Evolutionary conservation across 2,329 filamentous ascomycete genomes (phyloP).

Genomic region (Chalaropsis thielavioides): DNA sequence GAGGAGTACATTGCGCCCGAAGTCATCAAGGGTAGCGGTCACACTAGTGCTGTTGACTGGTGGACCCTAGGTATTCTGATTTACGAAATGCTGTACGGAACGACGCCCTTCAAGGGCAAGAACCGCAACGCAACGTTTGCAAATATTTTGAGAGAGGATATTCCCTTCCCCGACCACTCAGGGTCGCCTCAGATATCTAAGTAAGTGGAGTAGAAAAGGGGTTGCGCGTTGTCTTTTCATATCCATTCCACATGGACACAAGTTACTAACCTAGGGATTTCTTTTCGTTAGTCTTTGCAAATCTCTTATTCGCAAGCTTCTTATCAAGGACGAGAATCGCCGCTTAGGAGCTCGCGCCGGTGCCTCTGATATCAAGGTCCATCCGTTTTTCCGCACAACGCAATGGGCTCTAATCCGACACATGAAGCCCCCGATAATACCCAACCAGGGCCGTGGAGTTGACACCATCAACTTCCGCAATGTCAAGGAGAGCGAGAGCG

Average conservation of each 20-base stretch:
- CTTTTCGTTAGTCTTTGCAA: constrained; percentile 62
- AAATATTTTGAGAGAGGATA: constrained; percentile 90
- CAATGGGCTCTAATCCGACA: constrained; percentile 96
- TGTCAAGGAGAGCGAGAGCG: constrained; percentile 91
- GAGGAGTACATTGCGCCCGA: constrained; percentile 98
- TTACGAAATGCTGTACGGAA: constrained; percentile 98
- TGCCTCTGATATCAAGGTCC: constrained; percentile 89
- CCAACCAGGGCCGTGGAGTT: constrained; percentile 73
- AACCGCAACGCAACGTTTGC: constrained; percentile 96
- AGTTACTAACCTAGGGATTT: constrained; percentile 10
- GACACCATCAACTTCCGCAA: constrained; percentile 97
- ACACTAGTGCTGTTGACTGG: constrained; percentile 98
- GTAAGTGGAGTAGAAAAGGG: constrained; percentile 42
- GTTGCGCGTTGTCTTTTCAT: background rate
- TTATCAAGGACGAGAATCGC: constrained; percentile 95
- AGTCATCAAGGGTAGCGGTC: constrained; percentile 95
- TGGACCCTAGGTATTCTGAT: constrained; percentile 96
- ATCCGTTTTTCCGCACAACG: constrained; percentile 90
- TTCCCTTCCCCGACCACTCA: constrained; percentile 83
- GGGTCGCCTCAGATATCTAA: constrained; percentile 77
- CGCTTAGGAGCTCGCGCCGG: constrained; percentile 86
- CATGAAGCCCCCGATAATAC: constrained; percentile 95
- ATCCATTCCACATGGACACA: background rate
- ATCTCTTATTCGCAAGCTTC: constrained; percentile 82
- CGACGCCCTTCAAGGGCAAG: constrained; percentile 98